Percentiles rank a stretch among this genome's conserved stretches.
Evolutionary conservation across 23 red algal genomes (phyloP).

Genomic region (Gracilariopsis chorda): DNA sequence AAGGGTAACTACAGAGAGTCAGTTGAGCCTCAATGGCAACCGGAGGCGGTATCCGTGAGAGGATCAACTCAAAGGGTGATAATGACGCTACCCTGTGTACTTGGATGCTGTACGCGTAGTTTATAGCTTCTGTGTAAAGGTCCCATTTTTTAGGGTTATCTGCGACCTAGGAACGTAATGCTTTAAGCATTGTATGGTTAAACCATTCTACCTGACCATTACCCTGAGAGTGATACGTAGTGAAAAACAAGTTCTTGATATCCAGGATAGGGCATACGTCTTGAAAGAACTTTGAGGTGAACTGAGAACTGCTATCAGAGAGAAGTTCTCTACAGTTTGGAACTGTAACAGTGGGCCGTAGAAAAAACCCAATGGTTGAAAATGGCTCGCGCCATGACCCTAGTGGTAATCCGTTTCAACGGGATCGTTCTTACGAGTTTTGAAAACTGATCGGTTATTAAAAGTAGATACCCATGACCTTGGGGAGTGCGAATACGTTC

Average conservation of each 20-base stretch:
- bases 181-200: not conserved
- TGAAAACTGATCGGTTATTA: not conserved
- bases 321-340: not conserved
- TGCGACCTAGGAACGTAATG: not conserved
- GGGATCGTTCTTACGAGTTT: conserved; percentile 29
- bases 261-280: not conserved
- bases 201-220: conserved; percentile 26
- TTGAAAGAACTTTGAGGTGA: conserved; percentile 4
- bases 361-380: not conserved
- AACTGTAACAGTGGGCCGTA: not conserved
- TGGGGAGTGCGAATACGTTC: too few species aligned
- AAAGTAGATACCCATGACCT: too few species aligned
- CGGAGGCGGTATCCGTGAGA: not conserved
- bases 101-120: not conserved
- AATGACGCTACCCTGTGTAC: not conserved
- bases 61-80: not conserved
- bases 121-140: not conserved
- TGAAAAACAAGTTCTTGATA: conserved; percentile 1
- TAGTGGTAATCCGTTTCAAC: not conserved
- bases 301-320: not conserved
- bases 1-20: not conserved
- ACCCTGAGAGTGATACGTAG: conserved; percentile 7
- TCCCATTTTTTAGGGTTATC: conserved; percentile 24
- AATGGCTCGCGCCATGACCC: not conserved
- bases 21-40: not conserved